Evolutionary conservation across 1,139 yeast genomes (phyloP), one percentile per base, ranked within the genome.

Genomic region (Geotrichum klebahnii): DNA sequence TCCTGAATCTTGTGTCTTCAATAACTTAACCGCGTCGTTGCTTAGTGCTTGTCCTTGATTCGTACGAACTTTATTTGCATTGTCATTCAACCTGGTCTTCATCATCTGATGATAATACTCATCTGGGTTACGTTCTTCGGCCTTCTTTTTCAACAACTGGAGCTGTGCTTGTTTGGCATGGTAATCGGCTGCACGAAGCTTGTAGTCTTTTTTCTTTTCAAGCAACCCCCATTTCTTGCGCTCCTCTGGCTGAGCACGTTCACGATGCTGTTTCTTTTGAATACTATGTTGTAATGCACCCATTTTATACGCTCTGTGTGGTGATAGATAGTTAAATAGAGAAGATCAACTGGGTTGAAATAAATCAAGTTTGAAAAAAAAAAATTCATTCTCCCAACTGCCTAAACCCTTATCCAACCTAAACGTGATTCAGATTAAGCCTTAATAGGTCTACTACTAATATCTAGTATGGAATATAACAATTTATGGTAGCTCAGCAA

Each of bases 71-170:
- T 50, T 50, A 10, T 46, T 35, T n/a, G 47, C 46, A 26, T 40
- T 36, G 5, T 46, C 53, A 24, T 35, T 45, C 14, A 50, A 8
- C 40, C 31, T 22, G 3, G 50, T 50, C 24, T 36, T 74, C 39
- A 83, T 79, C 97, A 92, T 92, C 19, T 88, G 92, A 78, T 88
- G 96, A 68, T 89, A 88, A 70, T 85, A 92, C 67, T 92, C 98
- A 75, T 92, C 97, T n/a, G 95, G 95, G 65, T 92, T 92, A 59
- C 89, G 78, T 42, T 76, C 76, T 41, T 75, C 72, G 1, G 86
- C 95, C 66, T 88, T 88, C 44, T 75, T 75, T 61, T 86, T 79
- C 56, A 92, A 76, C 0, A 84, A 77, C 68, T 85, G 85, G 50
- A 92, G 70, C 22, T 92, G 88, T 19, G 87, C 86, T 67, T 92